Conservation (phyloP, 441 rosid species). For the Hura crepitans region DNA sequence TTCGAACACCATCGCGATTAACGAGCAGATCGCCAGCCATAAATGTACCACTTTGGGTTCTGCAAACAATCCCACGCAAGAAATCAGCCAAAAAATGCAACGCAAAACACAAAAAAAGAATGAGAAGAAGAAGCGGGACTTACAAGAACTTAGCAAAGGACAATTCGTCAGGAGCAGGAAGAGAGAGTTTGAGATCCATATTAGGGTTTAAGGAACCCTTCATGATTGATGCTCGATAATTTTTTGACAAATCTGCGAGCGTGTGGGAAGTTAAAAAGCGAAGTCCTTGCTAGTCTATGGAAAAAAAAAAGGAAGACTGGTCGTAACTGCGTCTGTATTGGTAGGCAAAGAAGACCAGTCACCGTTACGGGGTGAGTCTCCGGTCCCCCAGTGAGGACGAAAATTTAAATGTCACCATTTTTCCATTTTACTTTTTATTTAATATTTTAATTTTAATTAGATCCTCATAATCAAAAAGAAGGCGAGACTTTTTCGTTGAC, state of each 20-base stretch:
- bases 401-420: too few species aligned
- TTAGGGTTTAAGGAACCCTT: conserved; percentile 46
- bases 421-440: too few species aligned
- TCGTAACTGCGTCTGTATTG: neutral
- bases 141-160: conserved; percentile 76
- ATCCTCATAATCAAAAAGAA: too few species aligned
- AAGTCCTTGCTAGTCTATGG: conserved; percentile 9
- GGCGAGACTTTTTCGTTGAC: too few species aligned
- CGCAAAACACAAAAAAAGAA: neutral
- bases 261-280: neutral
- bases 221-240: conserved; percentile 21
- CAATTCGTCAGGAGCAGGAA: conserved; percentile 51
- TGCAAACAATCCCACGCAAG: conserved; percentile 21
- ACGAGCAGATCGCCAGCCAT: conserved; percentile 90
- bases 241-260: too few species aligned
- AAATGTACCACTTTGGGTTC: conserved; percentile 86
- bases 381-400: too few species aligned
- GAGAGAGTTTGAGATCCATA: conserved; percentile 49
- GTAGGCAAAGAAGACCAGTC: conserved; percentile 6
- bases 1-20: conserved; percentile 81
- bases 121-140: neutral
- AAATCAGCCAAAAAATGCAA: conserved; percentile 2
- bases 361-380: too few species aligned
- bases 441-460: too few species aligned
- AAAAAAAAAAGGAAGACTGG: neutral